These are phyloP conservation scores for Stephania yunnanensis DNA, from an alignment of 164 flowering plant genomes.

Conservation along the genomic window DNA sequence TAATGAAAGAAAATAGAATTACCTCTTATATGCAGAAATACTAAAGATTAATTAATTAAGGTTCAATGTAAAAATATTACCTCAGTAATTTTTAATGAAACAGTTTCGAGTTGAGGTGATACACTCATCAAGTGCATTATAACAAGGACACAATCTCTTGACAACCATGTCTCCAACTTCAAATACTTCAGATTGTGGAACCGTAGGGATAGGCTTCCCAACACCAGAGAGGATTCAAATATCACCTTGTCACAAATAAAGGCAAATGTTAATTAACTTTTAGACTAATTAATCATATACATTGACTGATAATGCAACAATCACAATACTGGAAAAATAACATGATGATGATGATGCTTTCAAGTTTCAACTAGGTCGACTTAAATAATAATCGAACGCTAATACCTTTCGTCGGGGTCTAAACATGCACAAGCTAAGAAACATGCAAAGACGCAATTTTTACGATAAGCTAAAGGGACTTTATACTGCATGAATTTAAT, in stretches of 20 bases:
- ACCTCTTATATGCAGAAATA: too few relatives aligned
- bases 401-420: too few relatives aligned
- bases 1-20: too few relatives aligned
- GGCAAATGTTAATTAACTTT: not conserved
- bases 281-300: not conserved
- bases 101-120: conserved; percentile 8
- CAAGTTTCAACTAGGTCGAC: too few relatives aligned
- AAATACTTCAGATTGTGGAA: conserved; percentile 9
- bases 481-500: too few relatives aligned
- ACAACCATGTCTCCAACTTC: conserved; percentile 10
- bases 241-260: conserved; percentile 3
- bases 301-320: not conserved
- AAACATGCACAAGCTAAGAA: too few relatives aligned
- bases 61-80: not conserved
- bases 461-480: not conserved
- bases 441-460: not conserved
- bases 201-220: not conserved
- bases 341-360: too few relatives aligned
- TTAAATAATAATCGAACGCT: too few relatives aligned
- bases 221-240: too few relatives aligned
- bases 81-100: conserved; percentile 1
- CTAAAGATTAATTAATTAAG: too few relatives aligned
- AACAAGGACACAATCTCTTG: not conserved
- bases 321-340: not conserved
- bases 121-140: not conserved